A percentile compares a stretch with the other conserved stretches of the same genome.
phyloP scores from a whole-genome alignment of 805 yeast genomes.

The Myxozyma neotropica region DNA sequence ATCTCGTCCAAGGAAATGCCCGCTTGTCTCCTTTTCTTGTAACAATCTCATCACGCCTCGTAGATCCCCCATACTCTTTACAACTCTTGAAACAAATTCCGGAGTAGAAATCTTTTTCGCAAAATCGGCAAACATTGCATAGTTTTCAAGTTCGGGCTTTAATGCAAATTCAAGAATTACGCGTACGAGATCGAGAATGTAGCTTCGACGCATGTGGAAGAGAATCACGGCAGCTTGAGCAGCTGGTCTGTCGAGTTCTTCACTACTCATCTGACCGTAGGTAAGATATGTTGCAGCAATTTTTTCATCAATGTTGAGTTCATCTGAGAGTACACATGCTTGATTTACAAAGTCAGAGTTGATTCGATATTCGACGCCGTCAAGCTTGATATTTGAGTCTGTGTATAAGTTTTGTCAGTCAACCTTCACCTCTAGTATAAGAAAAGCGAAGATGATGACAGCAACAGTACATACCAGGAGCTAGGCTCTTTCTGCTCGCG shows the following conservation, averaged over 20 bases:
- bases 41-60: constrained; percentile 60
- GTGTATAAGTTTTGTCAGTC: no score
- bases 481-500: constrained; percentile 41
- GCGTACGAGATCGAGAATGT: constrained; percentile 58
- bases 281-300: constrained; percentile 70
- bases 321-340: constrained; percentile 61
- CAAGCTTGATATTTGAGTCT: constrained; percentile 48
- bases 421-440: no score
- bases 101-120: constrained; percentile 16
- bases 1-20: constrained; percentile 53
- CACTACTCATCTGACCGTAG: constrained; percentile 47
- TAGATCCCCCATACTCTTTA: constrained; percentile 60
- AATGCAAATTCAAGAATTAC: constrained; percentile 23
- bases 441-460: no score
- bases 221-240: constrained; percentile 58
- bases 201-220: constrained; percentile 69
- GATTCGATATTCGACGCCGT: constrained; percentile 59
- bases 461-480: constrained; percentile 35
- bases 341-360: constrained; percentile 66
- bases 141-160: background rate
- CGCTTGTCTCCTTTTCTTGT: constrained; percentile 53
- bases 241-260: constrained; percentile 44
- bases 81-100: constrained; percentile 47
- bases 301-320: constrained; percentile 74
- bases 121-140: constrained; percentile 22